phyloP scores from a whole-genome alignment of 371 early-diverging fungal species.

The Thermomucor indicae-seudaticae region DNA sequence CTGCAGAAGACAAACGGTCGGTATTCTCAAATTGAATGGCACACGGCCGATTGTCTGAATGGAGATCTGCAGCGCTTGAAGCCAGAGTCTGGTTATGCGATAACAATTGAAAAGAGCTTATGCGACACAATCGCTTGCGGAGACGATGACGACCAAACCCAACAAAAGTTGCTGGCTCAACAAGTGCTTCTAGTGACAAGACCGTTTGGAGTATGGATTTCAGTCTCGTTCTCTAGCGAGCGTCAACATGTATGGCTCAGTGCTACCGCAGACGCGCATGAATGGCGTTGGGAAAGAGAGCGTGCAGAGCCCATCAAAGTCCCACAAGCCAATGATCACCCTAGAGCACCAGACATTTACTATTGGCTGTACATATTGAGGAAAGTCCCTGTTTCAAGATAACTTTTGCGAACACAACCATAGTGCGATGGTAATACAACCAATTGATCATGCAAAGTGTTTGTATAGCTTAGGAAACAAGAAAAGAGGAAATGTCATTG shows the following conservation, averaged over 20 bases:
- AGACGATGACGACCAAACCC: slow-evolving; percentile 27
- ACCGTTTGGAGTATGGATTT: slow-evolving; percentile 23
- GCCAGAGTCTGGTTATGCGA: slow-evolving; percentile 1
- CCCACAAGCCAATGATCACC: slow-evolving; percentile 18
- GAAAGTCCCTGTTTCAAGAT: too few relatives aligned
- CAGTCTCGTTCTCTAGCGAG: slow-evolving; percentile 26
- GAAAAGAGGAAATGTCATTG: too few relatives aligned
- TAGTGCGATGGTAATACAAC: too few relatives aligned
- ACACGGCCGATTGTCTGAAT: slow-evolving; percentile 22
- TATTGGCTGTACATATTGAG: background rate
- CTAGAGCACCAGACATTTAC: background rate
- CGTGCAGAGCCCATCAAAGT: slow-evolving; percentile 18
- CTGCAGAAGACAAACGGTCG: too few relatives aligned
- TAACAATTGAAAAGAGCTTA: slow-evolving; percentile 40
- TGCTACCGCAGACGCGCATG: background rate
- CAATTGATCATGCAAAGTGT: too few relatives aligned
- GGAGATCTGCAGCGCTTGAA: slow-evolving; percentile 7
- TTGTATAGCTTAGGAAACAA: too few relatives aligned
- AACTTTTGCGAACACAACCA: too few relatives aligned
- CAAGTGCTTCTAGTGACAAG: slow-evolving; percentile 16
- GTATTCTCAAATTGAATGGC: slow-evolving; percentile 16
- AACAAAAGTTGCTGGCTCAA: slow-evolving; percentile 10
- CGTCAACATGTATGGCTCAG: slow-evolving; percentile 15
- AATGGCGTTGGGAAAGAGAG: slow-evolving; percentile 19
- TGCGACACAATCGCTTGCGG: slow-evolving; percentile 39